Percentiles rank a stretch among this genome's conserved stretches.
Evolutionary conservation across 345 rosid genomes (phyloP).

Genomic region (Hibiscus mutabilis): DNA sequence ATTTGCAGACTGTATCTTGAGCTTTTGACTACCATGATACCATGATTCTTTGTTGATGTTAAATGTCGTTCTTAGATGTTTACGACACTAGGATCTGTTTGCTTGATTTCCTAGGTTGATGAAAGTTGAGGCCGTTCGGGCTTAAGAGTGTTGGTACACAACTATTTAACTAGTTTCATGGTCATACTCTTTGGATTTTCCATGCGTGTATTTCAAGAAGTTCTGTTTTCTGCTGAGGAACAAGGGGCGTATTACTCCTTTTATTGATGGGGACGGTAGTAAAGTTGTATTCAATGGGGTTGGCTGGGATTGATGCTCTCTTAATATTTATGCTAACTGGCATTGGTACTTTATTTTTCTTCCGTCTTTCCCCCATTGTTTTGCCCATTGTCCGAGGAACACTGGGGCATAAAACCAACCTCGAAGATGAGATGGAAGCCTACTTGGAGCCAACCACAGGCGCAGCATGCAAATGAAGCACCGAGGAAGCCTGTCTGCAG

Average conservation of each 20-base stretch:
- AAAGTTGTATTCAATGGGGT: background rate
- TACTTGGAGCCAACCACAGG: background rate
- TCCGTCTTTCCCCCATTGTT: background rate
- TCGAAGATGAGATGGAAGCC: background rate
- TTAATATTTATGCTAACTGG: background rate
- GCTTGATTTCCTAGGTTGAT: background rate
- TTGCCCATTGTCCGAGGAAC: background rate
- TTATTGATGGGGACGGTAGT: background rate
- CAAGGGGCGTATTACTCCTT: background rate
- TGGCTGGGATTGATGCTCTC: conserved; percentile 3
- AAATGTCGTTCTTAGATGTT: background rate
- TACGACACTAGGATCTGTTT: background rate
- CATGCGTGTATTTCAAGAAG: background rate
- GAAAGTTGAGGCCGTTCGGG: background rate
- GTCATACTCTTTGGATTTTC: background rate
- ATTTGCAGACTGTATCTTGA: background rate
- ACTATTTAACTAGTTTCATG: background rate
- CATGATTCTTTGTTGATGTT: background rate
- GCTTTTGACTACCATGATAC: background rate
- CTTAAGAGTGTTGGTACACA: background rate
- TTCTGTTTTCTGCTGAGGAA: background rate
- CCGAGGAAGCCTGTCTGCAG: background rate
- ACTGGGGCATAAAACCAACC: background rate
- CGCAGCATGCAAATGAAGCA: background rate
- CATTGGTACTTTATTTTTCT: background rate